Evolutionary conservation across 306 rosid species (phyloP).

Genomic region (Abrus precatorius): DNA sequence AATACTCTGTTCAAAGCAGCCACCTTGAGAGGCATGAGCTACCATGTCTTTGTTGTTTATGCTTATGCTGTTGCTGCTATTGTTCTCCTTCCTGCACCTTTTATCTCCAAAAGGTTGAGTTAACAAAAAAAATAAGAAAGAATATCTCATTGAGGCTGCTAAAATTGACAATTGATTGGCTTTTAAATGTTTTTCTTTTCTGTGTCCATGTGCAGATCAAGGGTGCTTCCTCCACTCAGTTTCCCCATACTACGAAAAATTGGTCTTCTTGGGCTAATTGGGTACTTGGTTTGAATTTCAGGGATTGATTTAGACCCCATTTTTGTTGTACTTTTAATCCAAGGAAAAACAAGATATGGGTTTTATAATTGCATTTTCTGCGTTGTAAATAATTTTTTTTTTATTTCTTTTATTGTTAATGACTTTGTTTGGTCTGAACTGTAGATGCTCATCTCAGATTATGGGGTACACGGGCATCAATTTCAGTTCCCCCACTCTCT

Average conservation of each 20-base stretch:
- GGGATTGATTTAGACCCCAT: neutral
- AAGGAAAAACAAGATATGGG: neutral
- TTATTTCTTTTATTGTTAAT: neutral
- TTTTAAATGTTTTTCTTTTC: slow-evolving; percentile 11
- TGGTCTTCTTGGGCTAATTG: slow-evolving; percentile 82
- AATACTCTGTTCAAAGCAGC: slow-evolving; percentile 96
- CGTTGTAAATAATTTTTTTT: neutral
- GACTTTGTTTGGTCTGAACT: slow-evolving; percentile 27
- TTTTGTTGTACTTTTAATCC: neutral
- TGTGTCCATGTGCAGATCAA: slow-evolving; percentile 59
- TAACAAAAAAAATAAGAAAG: neutral
- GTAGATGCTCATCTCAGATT: slow-evolving; percentile 86
- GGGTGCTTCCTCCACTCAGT: slow-evolving; percentile 80
- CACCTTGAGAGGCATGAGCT: slow-evolving; percentile 78
- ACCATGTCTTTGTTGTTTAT: slow-evolving; percentile 88
- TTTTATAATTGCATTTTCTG: neutral
- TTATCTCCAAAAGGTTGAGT: slow-evolving; percentile 66
- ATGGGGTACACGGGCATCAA: slow-evolving; percentile 90
- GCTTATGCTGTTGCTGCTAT: slow-evolving; percentile 85
- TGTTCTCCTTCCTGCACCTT: slow-evolving; percentile 81
- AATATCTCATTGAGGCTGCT: neutral
- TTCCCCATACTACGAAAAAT: slow-evolving; percentile 67
- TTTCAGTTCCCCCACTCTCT: slow-evolving; percentile 87
- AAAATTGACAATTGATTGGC: neutral
- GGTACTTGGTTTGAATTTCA: slow-evolving; percentile 52